A percentile compares a stretch with the other conserved stretches of the same genome.
Conservation (phyloP, 2,329 filamentous ascomycete species). For the Paecilomyces niveus region DNA sequence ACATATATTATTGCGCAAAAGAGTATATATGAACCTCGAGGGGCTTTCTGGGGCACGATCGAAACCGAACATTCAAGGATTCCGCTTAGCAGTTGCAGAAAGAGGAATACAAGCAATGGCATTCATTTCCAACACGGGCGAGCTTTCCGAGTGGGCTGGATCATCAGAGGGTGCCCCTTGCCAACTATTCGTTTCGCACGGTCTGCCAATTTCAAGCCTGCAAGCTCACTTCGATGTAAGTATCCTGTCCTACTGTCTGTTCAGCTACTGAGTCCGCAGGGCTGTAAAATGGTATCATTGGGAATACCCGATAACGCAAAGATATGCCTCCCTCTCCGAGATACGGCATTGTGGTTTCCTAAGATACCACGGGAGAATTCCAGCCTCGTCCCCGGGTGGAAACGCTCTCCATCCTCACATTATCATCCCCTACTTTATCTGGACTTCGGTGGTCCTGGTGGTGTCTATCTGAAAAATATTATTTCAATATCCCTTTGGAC, state of each 20-base stretch:
- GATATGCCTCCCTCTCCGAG: neutral
- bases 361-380: neutral
- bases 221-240: neutral
- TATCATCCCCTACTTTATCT: neutral
- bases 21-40: neutral
- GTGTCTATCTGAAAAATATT: neutral
- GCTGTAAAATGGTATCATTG: neutral
- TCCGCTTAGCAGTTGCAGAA: neutral
- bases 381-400: neutral
- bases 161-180: neutral
- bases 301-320: neutral
- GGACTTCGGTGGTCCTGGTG: neutral
- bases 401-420: neutral
- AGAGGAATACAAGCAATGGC: neutral
- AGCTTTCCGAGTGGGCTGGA: neutral
- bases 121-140: neutral
- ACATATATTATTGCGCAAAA: neutral
- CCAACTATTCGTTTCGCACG: neutral
- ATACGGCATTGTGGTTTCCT: neutral
- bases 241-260: neutral
- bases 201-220: neutral
- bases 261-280: neutral
- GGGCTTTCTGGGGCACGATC: neutral
- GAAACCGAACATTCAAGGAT: neutral
- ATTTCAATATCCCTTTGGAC: neutral